Evolutionary conservation across 2,329 filamentous ascomycete species (phyloP), one percentile per base, ranked within the genome.

Genomic region (Penicillium brevicompactum): DNA sequence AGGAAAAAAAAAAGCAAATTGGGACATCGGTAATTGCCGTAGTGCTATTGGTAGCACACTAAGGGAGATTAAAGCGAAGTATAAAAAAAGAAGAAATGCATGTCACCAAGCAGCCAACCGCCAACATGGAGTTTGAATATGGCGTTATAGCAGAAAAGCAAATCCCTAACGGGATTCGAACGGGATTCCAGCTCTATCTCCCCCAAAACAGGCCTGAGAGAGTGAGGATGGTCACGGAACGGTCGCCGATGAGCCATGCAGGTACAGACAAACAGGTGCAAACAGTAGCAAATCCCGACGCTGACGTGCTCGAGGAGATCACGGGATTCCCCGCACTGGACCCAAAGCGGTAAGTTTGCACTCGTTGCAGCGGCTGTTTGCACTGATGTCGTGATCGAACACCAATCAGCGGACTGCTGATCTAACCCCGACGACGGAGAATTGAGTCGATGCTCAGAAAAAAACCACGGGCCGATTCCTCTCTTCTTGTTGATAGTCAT

Each of bases 361-460:
- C 49, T 3, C 1, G n/a, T 47, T 32, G 30, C 37, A 27, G 16
- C 34, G 21, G 13, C 21, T 47, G 67, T 72, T 73, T 71, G 68
- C 71, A 74, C 67, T 71, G 74, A 77, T 77, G 74, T 76, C 75
- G 75, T 76, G 74, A 76, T 77, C 74, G 61, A 42, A 54, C 53
- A 52, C 74, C 74, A 77, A 77, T 77, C 57, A 74, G 48, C 56
- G 46, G 18, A 22, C 52, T 60, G 68, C 63, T 70, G 67, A 70
- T 73, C 69, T 64, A 68, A 70, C 65, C 67, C 70, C 67, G 65
- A 72, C 66, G 69, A 70, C 68, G 69, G 71, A 70, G 68, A 67
- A 63, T 48, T 59, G 43, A 55, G 56, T 59, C 53, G 51, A 53
- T 9, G 42, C 53, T 44, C 27, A 61, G 60, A 61, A 64, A 60